Conservation (phyloP, 2,329 filamentous ascomycete genomes). For the Aspergillus transmontanensis region DNA sequence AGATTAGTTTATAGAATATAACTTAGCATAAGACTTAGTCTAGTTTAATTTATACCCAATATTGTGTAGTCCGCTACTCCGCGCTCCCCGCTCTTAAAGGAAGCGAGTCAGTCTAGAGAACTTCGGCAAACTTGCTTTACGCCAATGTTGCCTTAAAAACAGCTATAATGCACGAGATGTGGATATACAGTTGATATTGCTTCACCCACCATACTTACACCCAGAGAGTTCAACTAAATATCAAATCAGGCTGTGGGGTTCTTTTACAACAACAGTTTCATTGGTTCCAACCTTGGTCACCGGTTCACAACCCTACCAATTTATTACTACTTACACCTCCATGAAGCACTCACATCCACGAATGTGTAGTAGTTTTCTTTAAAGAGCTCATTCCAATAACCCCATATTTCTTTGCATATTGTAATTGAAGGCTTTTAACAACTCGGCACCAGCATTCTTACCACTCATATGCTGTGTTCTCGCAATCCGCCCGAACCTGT, state of each 20-base stretch:
- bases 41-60: not conserved
- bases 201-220: not conserved
- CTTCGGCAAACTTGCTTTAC: not conserved
- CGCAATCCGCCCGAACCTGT: not conserved
- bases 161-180: not conserved
- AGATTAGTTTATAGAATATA: not conserved
- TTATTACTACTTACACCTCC: not conserved
- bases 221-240: not conserved
- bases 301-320: not conserved
- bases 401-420: not conserved
- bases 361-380: not conserved
- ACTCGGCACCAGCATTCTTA: not conserved
- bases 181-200: not conserved
- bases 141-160: not conserved
- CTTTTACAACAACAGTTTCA: not conserved
- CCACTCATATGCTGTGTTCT: not conserved
- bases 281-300: not conserved
- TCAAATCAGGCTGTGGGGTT: not conserved
- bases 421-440: not conserved
- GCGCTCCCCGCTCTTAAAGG: not conserved
- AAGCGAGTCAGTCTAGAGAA: not conserved
- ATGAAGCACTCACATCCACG: not conserved
- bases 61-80: not conserved
- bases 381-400: not conserved
- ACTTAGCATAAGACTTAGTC: not conserved